Evolutionary conservation across 208 protist genomes (phyloP).

Genomic region (Wallacemonas sp.): DNA sequence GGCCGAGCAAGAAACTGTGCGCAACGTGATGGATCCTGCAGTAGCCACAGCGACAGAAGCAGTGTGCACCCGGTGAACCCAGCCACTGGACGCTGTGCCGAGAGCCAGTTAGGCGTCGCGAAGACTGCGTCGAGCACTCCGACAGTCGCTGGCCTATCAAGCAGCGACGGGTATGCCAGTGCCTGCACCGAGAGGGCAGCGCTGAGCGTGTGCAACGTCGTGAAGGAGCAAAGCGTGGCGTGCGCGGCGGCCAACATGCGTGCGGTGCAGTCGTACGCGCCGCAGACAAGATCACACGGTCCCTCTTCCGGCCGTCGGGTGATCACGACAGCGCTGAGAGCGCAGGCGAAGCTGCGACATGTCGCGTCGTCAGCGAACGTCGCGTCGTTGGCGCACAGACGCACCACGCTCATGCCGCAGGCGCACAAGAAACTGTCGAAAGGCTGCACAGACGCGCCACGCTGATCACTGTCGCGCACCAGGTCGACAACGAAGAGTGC

Average conservation of each 20-base stretch:
- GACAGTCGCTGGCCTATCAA: neutral
- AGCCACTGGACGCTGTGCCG: neutral
- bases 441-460: neutral
- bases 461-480: neutral
- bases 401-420: neutral
- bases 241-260: neutral
- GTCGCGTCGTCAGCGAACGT: neutral
- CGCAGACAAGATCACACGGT: neutral
- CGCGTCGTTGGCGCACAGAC: neutral
- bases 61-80: conserved; percentile 12
- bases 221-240: neutral
- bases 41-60: conserved; percentile 5
- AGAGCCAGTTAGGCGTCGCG: neutral
- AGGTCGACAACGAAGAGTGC: neutral
- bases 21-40: conserved; percentile 3
- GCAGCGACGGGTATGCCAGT: neutral
- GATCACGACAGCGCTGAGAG: neutral
- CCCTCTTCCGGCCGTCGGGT: neutral
- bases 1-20: neutral
- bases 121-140: neutral
- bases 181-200: neutral
- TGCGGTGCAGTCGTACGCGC: neutral
- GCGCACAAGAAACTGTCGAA: neutral
- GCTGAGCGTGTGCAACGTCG: neutral
- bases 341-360: neutral